These are phyloP conservation scores for Suillus occidentalis DNA, from an alignment of 768 basidiomycete genomes.

Conservation along the genomic window DNA sequence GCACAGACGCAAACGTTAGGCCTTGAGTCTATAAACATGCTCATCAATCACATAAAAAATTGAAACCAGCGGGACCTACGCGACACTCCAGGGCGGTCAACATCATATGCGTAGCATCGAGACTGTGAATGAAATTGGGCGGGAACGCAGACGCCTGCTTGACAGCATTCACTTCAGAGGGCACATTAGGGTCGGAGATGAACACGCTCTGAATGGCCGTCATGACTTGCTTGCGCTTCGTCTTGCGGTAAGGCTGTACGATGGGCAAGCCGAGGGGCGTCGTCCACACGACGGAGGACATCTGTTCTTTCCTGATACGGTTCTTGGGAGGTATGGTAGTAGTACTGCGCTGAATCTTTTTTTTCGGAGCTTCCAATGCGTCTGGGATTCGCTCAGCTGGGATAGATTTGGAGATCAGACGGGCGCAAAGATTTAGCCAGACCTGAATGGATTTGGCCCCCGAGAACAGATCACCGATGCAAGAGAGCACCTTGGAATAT, in stretches of 20 bases:
- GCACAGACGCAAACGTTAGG: slow-evolving; percentile 91
- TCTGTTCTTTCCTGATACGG: slow-evolving; percentile 78
- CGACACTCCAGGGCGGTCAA: slow-evolving; percentile 88
- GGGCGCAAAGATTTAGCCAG: slow-evolving; percentile 84
- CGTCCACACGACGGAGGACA: slow-evolving; percentile 96
- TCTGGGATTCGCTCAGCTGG: slow-evolving; percentile 65
- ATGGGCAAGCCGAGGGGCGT: slow-evolving; percentile 94
- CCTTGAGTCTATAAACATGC: slow-evolving; percentile 51
- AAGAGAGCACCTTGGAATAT: slow-evolving; percentile 56
- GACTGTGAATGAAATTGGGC: slow-evolving; percentile 96
- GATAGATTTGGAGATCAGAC: slow-evolving; percentile 84
- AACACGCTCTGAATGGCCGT: slow-evolving; percentile 85
- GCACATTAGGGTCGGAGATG: slow-evolving; percentile 82
- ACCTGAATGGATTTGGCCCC: slow-evolving; percentile 89
- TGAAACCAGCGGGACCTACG: slow-evolving; percentile 42
- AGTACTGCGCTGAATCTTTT: too few species aligned
- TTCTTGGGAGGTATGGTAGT: slow-evolving; percentile 23
- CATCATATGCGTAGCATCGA: slow-evolving; percentile 99
- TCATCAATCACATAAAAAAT: slow-evolving; percentile 8
- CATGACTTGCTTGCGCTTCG: slow-evolving; percentile 76
- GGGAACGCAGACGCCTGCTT: slow-evolving; percentile 98
- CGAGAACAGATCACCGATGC: slow-evolving; percentile 91
- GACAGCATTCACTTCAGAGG: slow-evolving; percentile 73
- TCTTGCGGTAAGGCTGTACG: slow-evolving; percentile 93
- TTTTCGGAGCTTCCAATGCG: slow-evolving; percentile 26